phyloP scores from a whole-genome alignment of 805 yeast genomes.

The Candida arabinofermentans region DNA sequence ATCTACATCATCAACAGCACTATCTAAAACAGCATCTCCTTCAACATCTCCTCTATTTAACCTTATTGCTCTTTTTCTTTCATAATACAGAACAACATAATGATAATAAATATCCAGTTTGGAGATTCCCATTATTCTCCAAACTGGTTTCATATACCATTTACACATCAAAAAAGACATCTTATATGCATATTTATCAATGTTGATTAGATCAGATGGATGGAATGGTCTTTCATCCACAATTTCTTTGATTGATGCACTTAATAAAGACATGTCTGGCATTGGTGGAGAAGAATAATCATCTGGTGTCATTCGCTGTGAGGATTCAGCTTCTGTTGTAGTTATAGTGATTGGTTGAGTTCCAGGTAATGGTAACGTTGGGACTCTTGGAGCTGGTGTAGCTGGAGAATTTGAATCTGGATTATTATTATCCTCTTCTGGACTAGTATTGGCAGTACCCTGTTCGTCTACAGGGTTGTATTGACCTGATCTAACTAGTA shows the following conservation, averaged over 20 bases:
- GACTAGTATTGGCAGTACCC: too few species aligned
- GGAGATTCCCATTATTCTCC: constrained; percentile 55
- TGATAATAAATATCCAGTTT: constrained; percentile 46
- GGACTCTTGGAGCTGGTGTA: not conserved
- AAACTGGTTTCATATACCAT: constrained; percentile 36
- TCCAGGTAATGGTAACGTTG: not conserved
- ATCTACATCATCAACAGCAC: not conserved
- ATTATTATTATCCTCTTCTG: not conserved
- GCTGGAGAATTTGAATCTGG: not conserved
- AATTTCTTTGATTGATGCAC: constrained; percentile 21
- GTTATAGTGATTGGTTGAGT: constrained; percentile 1
- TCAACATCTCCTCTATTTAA: not conserved
- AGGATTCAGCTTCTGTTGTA: constrained; percentile 4
- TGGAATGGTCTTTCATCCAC: constrained; percentile 36
- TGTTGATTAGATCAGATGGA: constrained; percentile 36
- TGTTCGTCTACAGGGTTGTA: constrained; percentile 6
- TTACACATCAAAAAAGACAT: constrained; percentile 27
- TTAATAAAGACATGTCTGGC: constrained; percentile 22
- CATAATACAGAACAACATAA: constrained; percentile 40
- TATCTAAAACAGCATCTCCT: not conserved
- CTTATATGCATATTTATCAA: constrained; percentile 43
- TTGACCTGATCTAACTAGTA: constrained; percentile 11
- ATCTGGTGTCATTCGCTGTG: constrained; percentile 7
- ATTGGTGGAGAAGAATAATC: constrained; percentile 22
- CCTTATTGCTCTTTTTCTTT: constrained; percentile 22